Conservation (phyloP, 306 rosid species). For the Malus asiatica region DNA sequence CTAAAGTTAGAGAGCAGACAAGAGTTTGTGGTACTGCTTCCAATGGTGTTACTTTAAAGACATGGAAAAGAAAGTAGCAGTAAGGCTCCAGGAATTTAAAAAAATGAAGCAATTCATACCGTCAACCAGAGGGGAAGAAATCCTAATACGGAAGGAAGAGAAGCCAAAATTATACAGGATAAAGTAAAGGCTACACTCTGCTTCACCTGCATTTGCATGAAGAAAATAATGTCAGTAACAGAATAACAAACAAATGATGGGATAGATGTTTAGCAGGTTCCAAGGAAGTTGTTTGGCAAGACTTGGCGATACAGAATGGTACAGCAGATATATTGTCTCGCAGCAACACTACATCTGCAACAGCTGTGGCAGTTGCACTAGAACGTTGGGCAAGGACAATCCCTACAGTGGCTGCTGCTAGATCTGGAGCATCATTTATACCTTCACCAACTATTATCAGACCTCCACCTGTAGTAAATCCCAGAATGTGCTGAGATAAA, state of each 20-base stretch:
- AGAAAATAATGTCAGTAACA: not conserved
- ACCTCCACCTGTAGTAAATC: constrained; percentile 65
- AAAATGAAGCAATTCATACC: constrained; percentile 42
- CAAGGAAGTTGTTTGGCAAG: constrained; percentile 92
- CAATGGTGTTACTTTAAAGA: not conserved
- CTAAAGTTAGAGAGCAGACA: not conserved
- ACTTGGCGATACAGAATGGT: constrained; percentile 90
- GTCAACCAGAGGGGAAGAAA: too few species aligned
- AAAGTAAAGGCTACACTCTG: too few species aligned
- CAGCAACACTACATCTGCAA: constrained; percentile 84
- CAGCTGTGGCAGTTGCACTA: constrained; percentile 94
- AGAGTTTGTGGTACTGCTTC: not conserved
- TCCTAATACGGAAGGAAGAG: too few species aligned
- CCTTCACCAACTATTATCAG: constrained; percentile 98
- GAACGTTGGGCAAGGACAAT: constrained; percentile 96
- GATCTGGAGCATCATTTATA: constrained; percentile 96
- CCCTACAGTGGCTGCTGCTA: constrained; percentile 95
- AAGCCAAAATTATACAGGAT: too few species aligned
- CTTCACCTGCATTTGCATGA: constrained; percentile 51
- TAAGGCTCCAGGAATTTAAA: not conserved
- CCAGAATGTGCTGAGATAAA: not conserved
- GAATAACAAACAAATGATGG: not conserved
- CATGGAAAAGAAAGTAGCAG: constrained; percentile 1
- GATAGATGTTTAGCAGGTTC: constrained; percentile 25
- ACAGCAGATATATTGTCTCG: constrained; percentile 80